phyloP scores from a whole-genome alignment of 139 green algal species.

The Monoraphidium neglectum region DNA sequence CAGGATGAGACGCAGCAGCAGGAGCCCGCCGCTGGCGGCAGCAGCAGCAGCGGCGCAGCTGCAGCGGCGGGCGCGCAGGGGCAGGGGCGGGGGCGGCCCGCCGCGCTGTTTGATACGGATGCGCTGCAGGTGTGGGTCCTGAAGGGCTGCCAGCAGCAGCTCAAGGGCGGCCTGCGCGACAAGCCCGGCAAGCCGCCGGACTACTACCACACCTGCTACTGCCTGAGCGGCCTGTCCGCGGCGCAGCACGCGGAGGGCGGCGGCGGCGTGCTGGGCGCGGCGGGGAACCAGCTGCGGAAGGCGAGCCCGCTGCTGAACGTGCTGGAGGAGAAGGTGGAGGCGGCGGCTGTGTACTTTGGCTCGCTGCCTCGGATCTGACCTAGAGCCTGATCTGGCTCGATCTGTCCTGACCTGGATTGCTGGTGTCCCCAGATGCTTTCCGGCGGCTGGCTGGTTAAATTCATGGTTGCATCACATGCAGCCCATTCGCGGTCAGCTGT shows the following conservation, averaged over 20 bases:
- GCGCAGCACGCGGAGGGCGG: conserved; percentile 69
- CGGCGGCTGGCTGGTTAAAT: too few species aligned
- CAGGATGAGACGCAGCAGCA: conserved; percentile 5
- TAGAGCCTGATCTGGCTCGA: too few species aligned
- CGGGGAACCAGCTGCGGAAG: conserved; percentile 54
- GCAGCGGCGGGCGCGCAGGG: too few species aligned
- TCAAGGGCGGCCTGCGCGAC: conserved; percentile 87
- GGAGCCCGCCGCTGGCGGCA: not conserved
- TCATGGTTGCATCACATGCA: too few species aligned
- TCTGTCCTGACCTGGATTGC: too few species aligned
- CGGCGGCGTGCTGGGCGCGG: not conserved
- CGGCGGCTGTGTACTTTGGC: conserved; percentile 38
- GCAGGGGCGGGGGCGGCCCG: too few species aligned
- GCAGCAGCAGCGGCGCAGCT: not conserved
- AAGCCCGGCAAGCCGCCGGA: conserved; percentile 94
- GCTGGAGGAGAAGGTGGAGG: conserved; percentile 47
- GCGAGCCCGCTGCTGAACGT: conserved; percentile 80
- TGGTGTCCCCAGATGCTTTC: too few species aligned
- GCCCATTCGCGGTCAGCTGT: too few species aligned
- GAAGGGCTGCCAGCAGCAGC: conserved; percentile 32
- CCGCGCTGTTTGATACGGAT: conserved; percentile 60
- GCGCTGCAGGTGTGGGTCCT: conserved; percentile 92
- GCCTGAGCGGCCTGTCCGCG: conserved; percentile 84
- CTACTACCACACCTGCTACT: conserved; percentile 99
- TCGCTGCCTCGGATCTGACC: not conserved